Conservation (phyloP, 2,329 filamentous ascomycete species). For the Botrytis byssoidea region DNA sequence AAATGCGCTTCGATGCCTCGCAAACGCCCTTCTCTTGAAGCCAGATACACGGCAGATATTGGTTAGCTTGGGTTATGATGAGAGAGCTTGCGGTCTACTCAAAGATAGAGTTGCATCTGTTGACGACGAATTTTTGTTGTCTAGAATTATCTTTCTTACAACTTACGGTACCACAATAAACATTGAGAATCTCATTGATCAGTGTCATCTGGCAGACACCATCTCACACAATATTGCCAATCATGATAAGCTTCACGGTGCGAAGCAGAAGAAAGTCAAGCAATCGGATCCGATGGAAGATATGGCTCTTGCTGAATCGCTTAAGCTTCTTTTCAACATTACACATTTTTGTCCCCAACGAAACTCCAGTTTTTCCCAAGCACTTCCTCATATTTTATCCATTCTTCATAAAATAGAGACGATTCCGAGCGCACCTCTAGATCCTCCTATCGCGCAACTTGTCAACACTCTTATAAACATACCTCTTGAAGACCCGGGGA, state of each 20-base stretch:
- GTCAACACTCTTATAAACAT: constrained; percentile 82
- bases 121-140: constrained; percentile 83
- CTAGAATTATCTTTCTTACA: constrained; percentile 75
- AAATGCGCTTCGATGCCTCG: constrained; percentile 77
- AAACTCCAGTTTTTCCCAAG: constrained; percentile 59
- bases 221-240: constrained; percentile 68
- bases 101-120: constrained; percentile 60
- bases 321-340: constrained; percentile 88
- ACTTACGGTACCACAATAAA: constrained; percentile 75
- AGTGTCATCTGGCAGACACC: constrained; percentile 64
- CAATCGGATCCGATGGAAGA: constrained; percentile 63
- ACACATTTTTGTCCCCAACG: constrained; percentile 70
- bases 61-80: constrained; percentile 66
- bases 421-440: constrained; percentile 63
- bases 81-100: constrained; percentile 67
- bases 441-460: constrained; percentile 67
- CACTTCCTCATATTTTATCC: constrained; percentile 67
- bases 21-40: constrained; percentile 76
- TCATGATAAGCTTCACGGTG: constrained; percentile 59
- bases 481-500: constrained; percentile 57
- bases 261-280: constrained; percentile 34
- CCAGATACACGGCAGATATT: constrained; percentile 68
- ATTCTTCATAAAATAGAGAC: constrained; percentile 63
- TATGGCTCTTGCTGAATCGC: constrained; percentile 77
- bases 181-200: constrained; percentile 61